Conservation (phyloP, 805 yeast species). For the Wickerhamomyces kurtzmanii region DNA sequence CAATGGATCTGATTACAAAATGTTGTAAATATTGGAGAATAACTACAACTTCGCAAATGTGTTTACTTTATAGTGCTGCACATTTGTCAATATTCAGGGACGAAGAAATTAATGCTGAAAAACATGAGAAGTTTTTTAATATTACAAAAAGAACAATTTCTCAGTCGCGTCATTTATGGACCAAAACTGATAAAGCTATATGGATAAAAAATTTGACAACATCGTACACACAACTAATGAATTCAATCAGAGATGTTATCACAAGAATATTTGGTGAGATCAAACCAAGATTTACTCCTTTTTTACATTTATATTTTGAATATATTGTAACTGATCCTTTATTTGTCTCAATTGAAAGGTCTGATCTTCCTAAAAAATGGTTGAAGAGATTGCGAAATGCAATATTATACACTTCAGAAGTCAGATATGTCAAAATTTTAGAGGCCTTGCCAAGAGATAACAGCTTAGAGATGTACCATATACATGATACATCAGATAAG, state of each 20-base stretch:
- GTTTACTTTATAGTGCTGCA: constrained; percentile 40
- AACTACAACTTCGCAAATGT: constrained; percentile 36
- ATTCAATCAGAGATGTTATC: constrained; percentile 31
- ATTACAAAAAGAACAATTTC: constrained; percentile 16
- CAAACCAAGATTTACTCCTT: constrained; percentile 52
- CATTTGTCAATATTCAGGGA: constrained; percentile 23
- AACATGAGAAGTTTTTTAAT: constrained; percentile 23
- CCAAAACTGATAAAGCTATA: constrained; percentile 34
- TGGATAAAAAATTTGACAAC: constrained; percentile 37
- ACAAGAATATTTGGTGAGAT: constrained; percentile 28
- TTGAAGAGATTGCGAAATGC: constrained; percentile 22
- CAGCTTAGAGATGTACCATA: constrained; percentile 41
- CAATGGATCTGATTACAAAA: constrained; percentile 30
- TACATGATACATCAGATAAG: constrained; percentile 44
- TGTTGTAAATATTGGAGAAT: constrained; percentile 53
- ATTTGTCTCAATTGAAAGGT: constrained; percentile 22
- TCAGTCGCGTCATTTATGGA: constrained; percentile 24
- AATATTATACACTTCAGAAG: constrained; percentile 29
- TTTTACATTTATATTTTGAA: constrained; percentile 36
- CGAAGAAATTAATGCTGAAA: constrained; percentile 18
- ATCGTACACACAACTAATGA: constrained; percentile 36
- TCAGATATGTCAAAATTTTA: constrained; percentile 30
- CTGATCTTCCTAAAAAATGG: constrained; percentile 36
- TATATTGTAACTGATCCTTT: constrained; percentile 38
- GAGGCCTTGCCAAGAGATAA: constrained; percentile 50